These are phyloP conservation scores for Yamadazyma kanchanaburiensis DNA, from an alignment of 1,139 yeast genomes.

Conservation along the genomic window DNA sequence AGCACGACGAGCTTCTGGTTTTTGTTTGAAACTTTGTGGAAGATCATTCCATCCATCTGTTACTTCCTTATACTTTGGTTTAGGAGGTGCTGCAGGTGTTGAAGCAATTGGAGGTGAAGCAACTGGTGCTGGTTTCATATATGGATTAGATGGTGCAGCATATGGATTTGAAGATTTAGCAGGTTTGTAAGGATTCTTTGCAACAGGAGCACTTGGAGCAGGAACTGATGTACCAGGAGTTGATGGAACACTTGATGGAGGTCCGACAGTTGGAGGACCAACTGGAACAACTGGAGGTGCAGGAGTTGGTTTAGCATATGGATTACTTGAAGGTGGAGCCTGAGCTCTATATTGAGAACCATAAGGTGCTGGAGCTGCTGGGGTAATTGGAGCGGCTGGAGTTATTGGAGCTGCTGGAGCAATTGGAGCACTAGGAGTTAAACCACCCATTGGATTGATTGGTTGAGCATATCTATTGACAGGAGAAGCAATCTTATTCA, in stretches of 20 bases:
- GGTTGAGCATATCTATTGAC: slow-evolving; percentile 8
- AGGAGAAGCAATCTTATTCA: slow-evolving; percentile 5
- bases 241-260: slow-evolving; percentile 1
- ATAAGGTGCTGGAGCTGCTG: not conserved
- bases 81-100: slow-evolving; percentile 34
- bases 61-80: slow-evolving; percentile 46
- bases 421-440: slow-evolving; percentile 8
- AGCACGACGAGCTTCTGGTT: slow-evolving; percentile 47
- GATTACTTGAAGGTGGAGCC: no score
- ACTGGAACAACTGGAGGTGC: slow-evolving; percentile 2
- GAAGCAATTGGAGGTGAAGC: slow-evolving; percentile 7
- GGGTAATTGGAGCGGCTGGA: slow-evolving; percentile 1
- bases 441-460: not conserved
- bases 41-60: slow-evolving; percentile 94
- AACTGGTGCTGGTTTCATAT: slow-evolving; percentile 9
- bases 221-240: not conserved
- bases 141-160: slow-evolving; percentile 13
- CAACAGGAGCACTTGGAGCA: slow-evolving; percentile 1
- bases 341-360: no score
- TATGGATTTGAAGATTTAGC: slow-evolving; percentile 7
- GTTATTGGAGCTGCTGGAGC: slow-evolving; percentile 5
- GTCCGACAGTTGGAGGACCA: slow-evolving; percentile 1
- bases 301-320: slow-evolving; percentile 1
- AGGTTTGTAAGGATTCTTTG: slow-evolving; percentile 9
- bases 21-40: slow-evolving; percentile 62